Percentiles rank a stretch among this genome's conserved stretches.
Evolutionary conservation across 495 filamentous ascomycete genomes (phyloP).

Genomic region (Chaetomium fimeti): DNA sequence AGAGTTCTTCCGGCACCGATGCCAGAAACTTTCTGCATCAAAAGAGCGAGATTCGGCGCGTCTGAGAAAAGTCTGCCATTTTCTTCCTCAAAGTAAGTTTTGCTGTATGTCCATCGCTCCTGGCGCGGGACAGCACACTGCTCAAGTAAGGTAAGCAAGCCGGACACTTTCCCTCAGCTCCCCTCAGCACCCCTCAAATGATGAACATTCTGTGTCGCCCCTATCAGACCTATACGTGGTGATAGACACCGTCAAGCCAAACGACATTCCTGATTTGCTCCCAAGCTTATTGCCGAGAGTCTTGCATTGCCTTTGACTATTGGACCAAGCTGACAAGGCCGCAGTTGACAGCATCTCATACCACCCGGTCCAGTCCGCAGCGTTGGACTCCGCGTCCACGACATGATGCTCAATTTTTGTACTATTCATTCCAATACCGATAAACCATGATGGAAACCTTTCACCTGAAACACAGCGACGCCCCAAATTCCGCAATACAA

Average conservation of each 20-base stretch:
- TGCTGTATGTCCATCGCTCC: background rate
- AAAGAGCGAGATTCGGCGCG: constrained; percentile 16
- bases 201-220: constrained; percentile 87
- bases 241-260: constrained; percentile 90
- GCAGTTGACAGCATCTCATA: constrained; percentile 20
- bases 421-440: constrained; percentile 72
- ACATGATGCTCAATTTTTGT: constrained; percentile 59
- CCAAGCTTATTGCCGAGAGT: constrained; percentile 10
- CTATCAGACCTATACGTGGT: constrained; percentile 86
- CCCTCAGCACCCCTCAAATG: too few species aligned
- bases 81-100: constrained; percentile 4
- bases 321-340: constrained; percentile 24
- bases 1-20: constrained; percentile 24
- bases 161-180: constrained; percentile 9
- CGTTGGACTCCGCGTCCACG: background rate
- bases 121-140: background rate
- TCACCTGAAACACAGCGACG: constrained; percentile 49
- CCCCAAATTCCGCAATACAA: background rate
- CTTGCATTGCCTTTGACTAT: constrained; percentile 10
- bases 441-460: constrained; percentile 42
- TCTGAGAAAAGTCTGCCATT: background rate
- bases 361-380: background rate
- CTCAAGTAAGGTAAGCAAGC: constrained; percentile 35
- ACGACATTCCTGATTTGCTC: constrained; percentile 70
- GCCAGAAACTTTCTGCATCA: constrained; percentile 1